phyloP scores from a whole-genome alignment of 2,329 filamentous ascomycete species.

The Pseudopyricularia javanii region DNA sequence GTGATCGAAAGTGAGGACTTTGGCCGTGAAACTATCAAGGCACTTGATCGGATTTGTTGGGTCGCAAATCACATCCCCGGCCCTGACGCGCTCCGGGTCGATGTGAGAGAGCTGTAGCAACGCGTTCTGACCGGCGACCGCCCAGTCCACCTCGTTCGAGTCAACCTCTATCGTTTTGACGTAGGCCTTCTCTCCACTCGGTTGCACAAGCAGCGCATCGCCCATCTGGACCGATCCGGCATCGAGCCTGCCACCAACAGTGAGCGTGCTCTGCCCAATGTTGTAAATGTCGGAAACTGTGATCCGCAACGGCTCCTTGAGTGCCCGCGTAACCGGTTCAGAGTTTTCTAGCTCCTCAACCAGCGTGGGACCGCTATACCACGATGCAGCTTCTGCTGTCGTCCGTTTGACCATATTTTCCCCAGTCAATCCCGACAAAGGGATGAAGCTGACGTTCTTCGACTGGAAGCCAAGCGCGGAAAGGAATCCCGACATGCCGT shows the following conservation, averaged over 20 bases:
- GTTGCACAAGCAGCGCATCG: constrained; percentile 67
- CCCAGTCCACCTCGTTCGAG: constrained; percentile 66
- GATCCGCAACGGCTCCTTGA: constrained; percentile 73
- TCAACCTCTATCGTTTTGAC: constrained; percentile 76
- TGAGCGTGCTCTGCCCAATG: constrained; percentile 68
- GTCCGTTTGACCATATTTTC: constrained; percentile 65
- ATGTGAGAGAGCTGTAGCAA: constrained; percentile 76
- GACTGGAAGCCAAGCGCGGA: constrained; percentile 67
- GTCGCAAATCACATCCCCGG: constrained; percentile 79
- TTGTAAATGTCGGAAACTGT: constrained; percentile 82
- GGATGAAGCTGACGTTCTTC: constrained; percentile 76
- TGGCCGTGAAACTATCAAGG: constrained; percentile 64
- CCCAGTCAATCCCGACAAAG: constrained; percentile 78
- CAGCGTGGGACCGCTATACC: constrained; percentile 73
- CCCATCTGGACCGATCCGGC: constrained; percentile 74
- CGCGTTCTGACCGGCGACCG: constrained; percentile 82
- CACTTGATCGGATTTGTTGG: constrained; percentile 55
- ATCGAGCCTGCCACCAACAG: constrained; percentile 76
- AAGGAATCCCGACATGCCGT: constrained; percentile 75
- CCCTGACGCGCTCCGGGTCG: constrained; percentile 67
- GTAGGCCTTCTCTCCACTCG: constrained; percentile 66
- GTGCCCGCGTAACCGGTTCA: constrained; percentile 55
- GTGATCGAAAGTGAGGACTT: constrained; percentile 81
- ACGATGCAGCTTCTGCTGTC: constrained; percentile 45
- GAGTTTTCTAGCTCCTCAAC: constrained; percentile 78